Percentiles rank a stretch among this genome's conserved stretches.
These are phyloP conservation scores for Cyclotella atomus DNA, from an alignment of 108 stramenopile species.

Conservation along the genomic window DNA sequence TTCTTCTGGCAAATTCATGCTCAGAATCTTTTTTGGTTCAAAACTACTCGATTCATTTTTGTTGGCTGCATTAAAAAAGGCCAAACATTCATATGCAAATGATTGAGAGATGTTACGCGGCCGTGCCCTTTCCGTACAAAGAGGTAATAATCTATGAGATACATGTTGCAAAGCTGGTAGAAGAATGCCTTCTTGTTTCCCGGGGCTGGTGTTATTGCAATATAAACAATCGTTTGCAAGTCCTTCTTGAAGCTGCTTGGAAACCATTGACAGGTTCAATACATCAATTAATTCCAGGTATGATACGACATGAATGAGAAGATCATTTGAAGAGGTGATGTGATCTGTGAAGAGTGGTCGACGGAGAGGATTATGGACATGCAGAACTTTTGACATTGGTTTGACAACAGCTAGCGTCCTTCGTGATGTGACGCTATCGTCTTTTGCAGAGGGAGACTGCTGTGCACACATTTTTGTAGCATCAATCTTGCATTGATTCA, in stretches of 20 bases:
- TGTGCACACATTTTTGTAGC: neutral
- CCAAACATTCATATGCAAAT: neutral
- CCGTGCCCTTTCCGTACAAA: neutral
- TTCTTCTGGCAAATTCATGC: neutral
- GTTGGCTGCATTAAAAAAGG: neutral
- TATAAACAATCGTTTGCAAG: neutral
- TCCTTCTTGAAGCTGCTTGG: neutral
- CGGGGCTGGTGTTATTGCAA: neutral
- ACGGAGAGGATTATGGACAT: neutral
- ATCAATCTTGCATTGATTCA: too few relatives aligned
- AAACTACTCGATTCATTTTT: neutral
- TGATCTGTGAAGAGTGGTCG: neutral
- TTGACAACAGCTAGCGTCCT: neutral
- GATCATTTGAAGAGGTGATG: neutral
- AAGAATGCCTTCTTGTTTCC: neutral
- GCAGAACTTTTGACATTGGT: neutral
- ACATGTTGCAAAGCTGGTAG: neutral
- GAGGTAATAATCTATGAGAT: neutral
- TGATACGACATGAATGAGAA: neutral
- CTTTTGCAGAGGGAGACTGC: neutral
- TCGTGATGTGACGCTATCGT: neutral
- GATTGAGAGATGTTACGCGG: neutral
- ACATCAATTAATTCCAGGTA: constrained; percentile 4
- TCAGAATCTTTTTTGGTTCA: neutral
- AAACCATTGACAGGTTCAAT: neutral